Base-by-base conservation (phyloP, 2,329 filamentous ascomycete genomes). In the Simplicillium sp. region DNA sequence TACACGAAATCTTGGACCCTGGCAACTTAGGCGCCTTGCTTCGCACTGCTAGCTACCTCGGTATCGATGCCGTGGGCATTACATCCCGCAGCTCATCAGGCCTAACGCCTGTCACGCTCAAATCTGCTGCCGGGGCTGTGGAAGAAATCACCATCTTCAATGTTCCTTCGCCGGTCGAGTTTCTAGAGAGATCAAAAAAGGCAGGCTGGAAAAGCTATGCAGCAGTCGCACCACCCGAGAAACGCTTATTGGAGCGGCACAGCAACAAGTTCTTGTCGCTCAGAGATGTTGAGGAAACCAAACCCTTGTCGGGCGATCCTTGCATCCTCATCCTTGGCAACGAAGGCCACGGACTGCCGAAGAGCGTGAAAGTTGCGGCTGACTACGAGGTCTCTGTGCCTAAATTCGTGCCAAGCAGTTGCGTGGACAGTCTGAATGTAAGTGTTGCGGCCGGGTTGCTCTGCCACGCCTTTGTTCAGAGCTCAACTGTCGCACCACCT, bases 11-110 rank as follows among this genome's bases (percentile, higher is more conserved):
- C 31, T 65, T 87, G 9, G 90, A 98, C 54, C 84, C 88, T 1
- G 88, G 87, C 18, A 98, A 98, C 55, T 67, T 97, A 1, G 92
- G 92, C 34, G 87, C 82, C 16, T 90, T 97, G 44, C 71, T 97
- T 34, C 84, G 92, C 29, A 87, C 87, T 6, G 87, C 88, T 3
- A 84, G 87, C 54, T 97, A 92, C 59, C 75, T 97, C n/a, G 90
- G 90, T 16, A 82, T 87, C 6, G 85, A 89, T 41, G 89, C 86
- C 4, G 76, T 98, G 15, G 79, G 80, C 3, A 79, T 94, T 41
- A 85, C 87, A 3, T 80, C 74, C 25, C 76, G 78, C 44, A 82
- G 79, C 51, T 86, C 83, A 13, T 84, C 89, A 0, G 74, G 80
- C 0, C 67, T 96, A 45, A 84, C 82, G 7, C 74, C 87, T 0